Evolutionary conservation across 2,329 filamentous ascomycete species (phyloP).

Genomic region (Phaeoacremonium minimum): DNA sequence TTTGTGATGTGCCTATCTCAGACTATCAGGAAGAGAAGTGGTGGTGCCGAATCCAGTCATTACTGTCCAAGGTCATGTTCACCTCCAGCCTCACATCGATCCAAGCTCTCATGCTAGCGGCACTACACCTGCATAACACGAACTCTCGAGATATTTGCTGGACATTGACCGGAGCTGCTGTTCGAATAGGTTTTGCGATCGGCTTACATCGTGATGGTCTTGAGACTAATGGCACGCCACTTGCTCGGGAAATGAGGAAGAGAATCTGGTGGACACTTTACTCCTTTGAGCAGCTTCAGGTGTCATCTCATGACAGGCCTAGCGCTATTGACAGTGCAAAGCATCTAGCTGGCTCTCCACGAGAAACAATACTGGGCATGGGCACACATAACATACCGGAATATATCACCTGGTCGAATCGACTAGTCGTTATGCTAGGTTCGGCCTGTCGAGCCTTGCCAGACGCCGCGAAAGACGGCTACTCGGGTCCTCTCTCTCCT

Average conservation of each 20-base stretch:
- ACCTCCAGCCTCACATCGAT: slow-evolving; percentile 34
- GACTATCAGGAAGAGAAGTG: slow-evolving; percentile 31
- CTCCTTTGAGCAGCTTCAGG: slow-evolving; percentile 31
- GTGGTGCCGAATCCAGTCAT: slow-evolving; percentile 32
- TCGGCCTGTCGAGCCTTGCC: slow-evolving; percentile 30
- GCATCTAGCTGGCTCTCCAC: slow-evolving; percentile 25
- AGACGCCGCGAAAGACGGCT: slow-evolving; percentile 24
- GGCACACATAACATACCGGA: slow-evolving; percentile 22
- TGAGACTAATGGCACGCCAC: slow-evolving; percentile 24
- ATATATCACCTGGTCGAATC: slow-evolving; percentile 29
- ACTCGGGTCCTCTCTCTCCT: slow-evolving; percentile 29
- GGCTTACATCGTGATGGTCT: slow-evolving; percentile 35
- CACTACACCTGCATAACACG: slow-evolving; percentile 38
- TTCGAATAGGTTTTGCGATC: slow-evolving; percentile 37
- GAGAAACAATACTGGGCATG: slow-evolving; percentile 27
- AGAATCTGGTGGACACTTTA: slow-evolving; percentile 28
- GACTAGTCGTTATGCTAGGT: slow-evolving; percentile 27
- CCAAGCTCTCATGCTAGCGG: slow-evolving; percentile 34
- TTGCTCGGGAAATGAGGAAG: slow-evolving; percentile 22
- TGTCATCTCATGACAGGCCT: slow-evolving; percentile 35
- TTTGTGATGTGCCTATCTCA: slow-evolving; percentile 22
- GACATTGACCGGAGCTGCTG: slow-evolving; percentile 36
- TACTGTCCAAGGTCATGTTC: slow-evolving; percentile 34
- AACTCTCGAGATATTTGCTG: slow-evolving; percentile 33
- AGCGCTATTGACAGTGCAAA: slow-evolving; percentile 33